Base-by-base conservation (phyloP, 139 green algal species). In the Mychonastes homosphaera region DNA sequence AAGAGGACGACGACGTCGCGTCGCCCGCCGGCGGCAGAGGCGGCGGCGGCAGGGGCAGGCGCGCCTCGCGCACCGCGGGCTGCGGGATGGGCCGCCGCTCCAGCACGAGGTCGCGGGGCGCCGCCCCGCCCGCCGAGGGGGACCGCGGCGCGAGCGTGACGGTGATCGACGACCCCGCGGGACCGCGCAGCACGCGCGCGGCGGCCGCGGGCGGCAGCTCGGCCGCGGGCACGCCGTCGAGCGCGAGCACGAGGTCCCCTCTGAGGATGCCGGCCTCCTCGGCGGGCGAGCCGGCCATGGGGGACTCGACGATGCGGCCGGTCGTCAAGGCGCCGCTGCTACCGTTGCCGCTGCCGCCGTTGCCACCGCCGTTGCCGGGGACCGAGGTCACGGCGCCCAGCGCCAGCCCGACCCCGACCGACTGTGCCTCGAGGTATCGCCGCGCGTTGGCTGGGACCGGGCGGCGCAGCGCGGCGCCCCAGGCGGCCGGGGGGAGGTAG, bases 401-500 rank as follows among this genome's bases (percentile, higher is more conserved):
- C 8, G 32, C 45, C 33, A 8, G 24, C 6, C 27, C 35, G 63
- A 56, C 62, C 74, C 71, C 71, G 7, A 79, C 71, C 44, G 65
- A 75, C 65, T 83, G 75, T 19, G 64, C 63, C 16, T 57, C 64
- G 49, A 83, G 55, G 69, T 85, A 85, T 41, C 70, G 55, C 4
- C 69, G 62, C 65, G 83, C n/a, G n/a, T n/a, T 75, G 10, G 54
- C 51, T 13, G 69, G 72, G 40, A 69, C 51, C 3, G 78, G 75
- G 29, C 65, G 58, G 28, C 69, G 26, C 19, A 83, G 53, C 26
- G 75, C 78, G 32, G 58, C 53, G 26, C 58, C 40, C 41, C 73
- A 81, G 0, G 44, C 65, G 19, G 66, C 55, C 1, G 78, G 78
- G 6, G 56, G 48, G 53, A 85, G 52, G 53, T 74, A 85, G n/a